Evolutionary conservation across 164 flowering plant genomes (phyloP), one percentile per base, ranked within the genome.

Genomic region (Protea cynaroides): DNA sequence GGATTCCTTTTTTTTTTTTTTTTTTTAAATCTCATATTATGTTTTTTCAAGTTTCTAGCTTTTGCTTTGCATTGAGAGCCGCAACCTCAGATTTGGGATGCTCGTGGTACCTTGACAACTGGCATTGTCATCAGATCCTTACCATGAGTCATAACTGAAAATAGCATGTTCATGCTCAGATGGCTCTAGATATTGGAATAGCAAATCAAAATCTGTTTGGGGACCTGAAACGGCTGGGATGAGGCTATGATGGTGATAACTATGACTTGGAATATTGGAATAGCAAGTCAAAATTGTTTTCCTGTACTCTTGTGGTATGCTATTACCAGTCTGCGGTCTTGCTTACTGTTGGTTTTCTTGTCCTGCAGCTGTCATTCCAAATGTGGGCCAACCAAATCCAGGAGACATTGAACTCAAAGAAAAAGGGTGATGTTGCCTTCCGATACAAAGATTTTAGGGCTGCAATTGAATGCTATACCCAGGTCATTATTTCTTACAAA

Each of bases 321-420:
- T 40, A 1, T 40, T 10, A 40, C 46, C 46, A 40, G 46, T 19
- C 17, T 52, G 8, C 46, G 8, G 46, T 19, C 17, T 52, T 63
- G 24, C 56, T 52, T 8, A 38, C 56, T 19, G 23, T 61, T 61
- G 46, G 46, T 13, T 58, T 38, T 65, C 38, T 17, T 58, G 22
- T 52, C 37, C 14, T 77, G 75, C 84, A 87, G 92, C 80, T 87
- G 21, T 87, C 92, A 7, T 87, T 87, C 69, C 89, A 85, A 76
- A 83, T 85, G 86, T 87, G 92, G 92, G 81, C 92, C 56, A 79
- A 79, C 69, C 92, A 87, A 74, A 83, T 86, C 86, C 89, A 86
- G 72, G 87, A 84, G 34, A 87, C 88, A 24, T 57, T 87, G 69
- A 81, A 74, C 74, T 82, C 88, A 14, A 87, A 87, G 82, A 87